Evolutionary conservation across 2,329 filamentous ascomycete species (phyloP), one percentile per base, ranked within the genome.

Genomic region (Leptographium galeiforme): DNA sequence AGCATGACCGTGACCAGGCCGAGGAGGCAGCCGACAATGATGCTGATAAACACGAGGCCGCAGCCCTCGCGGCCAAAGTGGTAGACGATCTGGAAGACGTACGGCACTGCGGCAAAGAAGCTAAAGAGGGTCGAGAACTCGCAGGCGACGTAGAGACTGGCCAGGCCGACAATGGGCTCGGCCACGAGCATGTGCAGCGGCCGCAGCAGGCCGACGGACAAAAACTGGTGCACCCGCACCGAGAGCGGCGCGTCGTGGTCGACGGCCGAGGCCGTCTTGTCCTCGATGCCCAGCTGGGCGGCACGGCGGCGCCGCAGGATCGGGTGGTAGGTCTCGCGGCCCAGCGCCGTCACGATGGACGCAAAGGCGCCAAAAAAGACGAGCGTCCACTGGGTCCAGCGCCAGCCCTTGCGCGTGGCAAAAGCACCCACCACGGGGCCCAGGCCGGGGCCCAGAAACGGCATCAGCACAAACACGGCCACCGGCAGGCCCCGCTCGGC

Each of bases 131-230:
- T 73, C 5, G 71, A 75, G 52, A 78, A 79, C 51, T 72, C 70
- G 59, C 71, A 73, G 0, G 74, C 66, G 0, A 73, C 68, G 58
- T 78, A 79, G 0, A 79, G 60, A 44, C 70, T 72, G 40, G 72
- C 63, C 53, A 81, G 78, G 12, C 74, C 73, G 2, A 84, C 75
- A 40, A 85, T 82, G 2, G 81, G 81, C 59, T 85, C 82, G 1
- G 75, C 73, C 44, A 81, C 61, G 8, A 85, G 69, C 71, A 86
- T 81, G 46, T 73, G 70, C 0, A 81, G 19, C 0, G 79, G 79
- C 13, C 77, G 68, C 16, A 76, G 56, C 1, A 78, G 62, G 2
- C 72, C 70, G 1, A 71, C 63, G 0, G 70, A 64, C 3, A 72
- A 55, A 54, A 76, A 74, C 1, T 56, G n/a, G 19, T 57, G 59